Evolutionary conservation across 805 yeast genomes (phyloP), one percentile per base, ranked within the genome.

Genomic region (Saturnispora ahearnii): DNA sequence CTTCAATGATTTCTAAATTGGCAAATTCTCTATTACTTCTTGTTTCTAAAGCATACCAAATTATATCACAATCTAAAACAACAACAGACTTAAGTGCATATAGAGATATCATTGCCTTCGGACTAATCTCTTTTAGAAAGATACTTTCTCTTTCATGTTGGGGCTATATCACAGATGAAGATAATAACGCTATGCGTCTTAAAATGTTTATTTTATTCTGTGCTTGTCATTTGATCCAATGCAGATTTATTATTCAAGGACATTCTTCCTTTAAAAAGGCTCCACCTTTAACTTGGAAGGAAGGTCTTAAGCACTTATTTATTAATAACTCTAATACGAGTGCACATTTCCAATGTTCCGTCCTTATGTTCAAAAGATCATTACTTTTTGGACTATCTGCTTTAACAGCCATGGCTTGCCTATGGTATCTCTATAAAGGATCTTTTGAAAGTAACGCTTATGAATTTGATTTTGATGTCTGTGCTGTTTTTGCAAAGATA

Each of bases 111-210:
- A 50, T 63, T 4, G 57, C 68, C 8, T 65, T 60, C 49, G 45
- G 51, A 2, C 31, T 62, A 9, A 59, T 65, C 3, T 53, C 56
- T 24, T 29, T 62, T 2, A 60, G 68, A n/a, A 65, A 65, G 43
- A 28, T 59, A 1, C 18, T 61, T 8, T 59, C 64, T 1, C 53
- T 66, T n/a, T 44, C 57, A 9, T 55, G 59, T 41, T 62, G 63
- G 61, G 55, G 58, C 9, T 63, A 59, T 50, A 57, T 65, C 2
- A 57, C 68, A 0, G 49, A 53, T 7, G 59, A 58, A 9, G 69
- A 65, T 46, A 59, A 63, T 37, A 53, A 57, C 32, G 55, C 64
- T 2, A 38, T 57, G 3, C 67, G 61, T 48, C 48, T 51, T n/a
- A 62, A 62, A 43, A 61, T 64, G 1, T 57, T 64, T 40, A 24